A percentile compares a stretch with the other conserved stretches of the same genome.
These are phyloP conservation scores for Castanospermum australe DNA, from an alignment of 306 rosid genomes.

Conservation along the genomic window DNA sequence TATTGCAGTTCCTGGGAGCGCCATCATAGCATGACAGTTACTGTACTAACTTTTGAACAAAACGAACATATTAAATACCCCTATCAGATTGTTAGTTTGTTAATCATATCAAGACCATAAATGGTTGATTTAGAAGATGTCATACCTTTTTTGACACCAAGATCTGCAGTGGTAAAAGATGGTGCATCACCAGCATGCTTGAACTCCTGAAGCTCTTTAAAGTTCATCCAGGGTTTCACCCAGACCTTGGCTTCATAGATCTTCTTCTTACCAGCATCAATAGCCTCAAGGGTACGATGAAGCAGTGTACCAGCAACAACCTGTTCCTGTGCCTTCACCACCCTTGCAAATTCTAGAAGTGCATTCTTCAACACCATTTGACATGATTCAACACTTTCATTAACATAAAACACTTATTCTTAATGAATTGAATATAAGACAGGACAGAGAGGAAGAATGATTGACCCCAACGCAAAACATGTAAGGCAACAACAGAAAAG, in stretches of 20 bases:
- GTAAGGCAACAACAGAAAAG: background rate
- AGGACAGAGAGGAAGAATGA: background rate
- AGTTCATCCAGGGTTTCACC: constrained; percentile 88
- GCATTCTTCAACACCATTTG: constrained; percentile 44
- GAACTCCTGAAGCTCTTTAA: constrained; percentile 82
- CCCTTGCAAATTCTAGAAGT: constrained; percentile 68
- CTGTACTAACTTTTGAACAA: background rate
- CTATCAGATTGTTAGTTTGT: background rate
- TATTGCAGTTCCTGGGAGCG: background rate
- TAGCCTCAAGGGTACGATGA: constrained; percentile 71
- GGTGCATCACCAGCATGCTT: constrained; percentile 54
- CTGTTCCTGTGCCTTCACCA: constrained; percentile 70
- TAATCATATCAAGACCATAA: background rate
- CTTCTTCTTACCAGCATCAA: constrained; percentile 75
- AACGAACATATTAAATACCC: background rate
- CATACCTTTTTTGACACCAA: constrained; percentile 67
- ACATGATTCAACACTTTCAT: constrained; percentile 3
- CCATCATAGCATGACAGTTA: background rate
- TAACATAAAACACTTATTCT: background rate
- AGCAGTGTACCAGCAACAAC: constrained; percentile 82
- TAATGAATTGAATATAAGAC: background rate
- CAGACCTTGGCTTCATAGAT: constrained; percentile 83
- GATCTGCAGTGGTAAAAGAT: constrained; percentile 61
- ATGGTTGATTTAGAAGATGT: background rate
- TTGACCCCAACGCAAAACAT: background rate